phyloP scores from a whole-genome alignment of 1,284 basidiomycete species.

The Neonothopanus nambi region DNA sequence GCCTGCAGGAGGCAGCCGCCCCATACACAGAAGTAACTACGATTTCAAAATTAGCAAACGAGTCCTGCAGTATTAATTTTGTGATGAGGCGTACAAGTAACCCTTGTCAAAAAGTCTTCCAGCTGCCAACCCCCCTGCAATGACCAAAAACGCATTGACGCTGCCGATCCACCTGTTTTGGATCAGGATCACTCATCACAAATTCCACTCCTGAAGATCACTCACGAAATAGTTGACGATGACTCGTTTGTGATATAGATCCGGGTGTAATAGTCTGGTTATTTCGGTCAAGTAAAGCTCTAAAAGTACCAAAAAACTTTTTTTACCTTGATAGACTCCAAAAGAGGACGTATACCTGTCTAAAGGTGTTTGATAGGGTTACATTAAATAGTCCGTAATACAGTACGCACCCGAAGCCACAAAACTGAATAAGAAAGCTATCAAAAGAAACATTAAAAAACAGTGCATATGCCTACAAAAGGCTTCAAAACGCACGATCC shows the following conservation, averaged over 20 bases:
- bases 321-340: slow-evolving; percentile 42
- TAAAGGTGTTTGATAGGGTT: too few relatives aligned
- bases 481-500: not conserved
- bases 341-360: slow-evolving; percentile 36
- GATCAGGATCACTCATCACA: not conserved
- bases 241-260: slow-evolving; percentile 33
- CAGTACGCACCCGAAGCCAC: slow-evolving; percentile 37
- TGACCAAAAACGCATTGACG: slow-evolving; percentile 40
- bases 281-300: not conserved
- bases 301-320: not conserved
- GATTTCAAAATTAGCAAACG: not conserved
- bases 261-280: slow-evolving; percentile 34
- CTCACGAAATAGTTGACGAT: slow-evolving; percentile 38
- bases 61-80: not conserved
- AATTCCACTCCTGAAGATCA: not conserved
- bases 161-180: slow-evolving; percentile 50
- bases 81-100: slow-evolving; percentile 21
- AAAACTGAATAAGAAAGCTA: slow-evolving; percentile 31
- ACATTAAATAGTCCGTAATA: too few relatives aligned
- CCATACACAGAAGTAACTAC: slow-evolving; percentile 21
- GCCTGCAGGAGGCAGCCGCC: slow-evolving; percentile 22
- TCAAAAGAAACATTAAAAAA: not conserved
- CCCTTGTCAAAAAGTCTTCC: slow-evolving; percentile 32
- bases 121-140: slow-evolving; percentile 34
- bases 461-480: not conserved